These are phyloP conservation scores for Hypoxylon intermedium DNA, from an alignment of 495 filamentous ascomycete genomes.

Conservation along the genomic window DNA sequence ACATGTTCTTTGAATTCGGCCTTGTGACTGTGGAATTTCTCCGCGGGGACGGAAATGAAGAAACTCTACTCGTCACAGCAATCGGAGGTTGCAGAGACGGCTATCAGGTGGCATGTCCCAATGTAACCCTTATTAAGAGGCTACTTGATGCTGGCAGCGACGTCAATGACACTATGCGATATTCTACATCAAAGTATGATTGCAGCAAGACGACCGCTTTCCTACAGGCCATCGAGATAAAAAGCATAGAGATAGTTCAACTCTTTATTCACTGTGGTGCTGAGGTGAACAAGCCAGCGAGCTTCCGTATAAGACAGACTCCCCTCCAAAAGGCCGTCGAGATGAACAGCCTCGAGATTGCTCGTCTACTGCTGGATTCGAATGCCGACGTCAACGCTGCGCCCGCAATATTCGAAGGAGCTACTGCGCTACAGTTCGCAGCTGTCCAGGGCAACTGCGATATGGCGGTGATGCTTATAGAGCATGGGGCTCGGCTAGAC, in stretches of 20 bases:
- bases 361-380: constrained; percentile 17
- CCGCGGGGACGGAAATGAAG: no score
- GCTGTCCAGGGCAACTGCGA: constrained; percentile 31
- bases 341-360: constrained; percentile 38
- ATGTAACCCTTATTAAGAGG: background rate
- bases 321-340: constrained; percentile 42
- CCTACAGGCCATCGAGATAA: constrained; percentile 21
- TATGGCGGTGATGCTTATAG: constrained; percentile 33
- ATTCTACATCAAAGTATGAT: no score
- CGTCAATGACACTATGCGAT: background rate
- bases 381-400: constrained; percentile 31
- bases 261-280: constrained; percentile 44
- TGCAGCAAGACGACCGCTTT: no score
- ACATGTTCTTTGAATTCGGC: background rate
- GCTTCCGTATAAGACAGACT: constrained; percentile 12
- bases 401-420: constrained; percentile 31
- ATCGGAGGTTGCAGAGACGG: no score
- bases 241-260: constrained; percentile 31
- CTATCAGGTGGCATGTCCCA: no score
- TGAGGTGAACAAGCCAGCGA: constrained; percentile 33
- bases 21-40: background rate
- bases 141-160: background rate
- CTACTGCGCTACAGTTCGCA: constrained; percentile 32
- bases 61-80: no score
- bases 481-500: constrained; percentile 34